Evolutionary conservation across 768 basidiomycete species (phyloP).

Genomic region (Tylopilus subfusipes): DNA sequence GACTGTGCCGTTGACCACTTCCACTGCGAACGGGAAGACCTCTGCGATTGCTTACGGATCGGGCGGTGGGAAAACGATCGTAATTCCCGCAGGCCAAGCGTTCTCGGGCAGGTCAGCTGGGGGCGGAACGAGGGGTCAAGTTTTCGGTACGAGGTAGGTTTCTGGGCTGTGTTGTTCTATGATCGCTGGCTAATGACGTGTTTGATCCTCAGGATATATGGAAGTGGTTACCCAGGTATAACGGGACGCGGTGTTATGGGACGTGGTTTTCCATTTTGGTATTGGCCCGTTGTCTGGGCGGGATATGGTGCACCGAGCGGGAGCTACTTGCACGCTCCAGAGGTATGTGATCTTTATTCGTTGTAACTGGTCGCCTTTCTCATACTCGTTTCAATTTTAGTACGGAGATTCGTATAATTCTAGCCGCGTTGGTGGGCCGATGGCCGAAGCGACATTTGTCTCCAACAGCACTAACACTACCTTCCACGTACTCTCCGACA

Average conservation of each 20-base stretch:
- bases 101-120: constrained; percentile 50
- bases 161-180: neutral
- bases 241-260: constrained; percentile 43
- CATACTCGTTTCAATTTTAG: constrained; percentile 29
- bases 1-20: constrained; percentile 19
- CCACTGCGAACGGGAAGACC: constrained; percentile 22
- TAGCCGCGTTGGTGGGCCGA: constrained; percentile 48
- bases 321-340: constrained; percentile 36
- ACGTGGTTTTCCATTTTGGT: constrained; percentile 59
- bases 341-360: constrained; percentile 32
- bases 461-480: constrained; percentile 39
- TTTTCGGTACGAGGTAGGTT: constrained; percentile 44
- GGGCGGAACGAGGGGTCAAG: constrained; percentile 46
- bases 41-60: constrained; percentile 32
- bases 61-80: constrained; percentile 29
- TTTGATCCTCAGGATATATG: constrained; percentile 43
- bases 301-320: constrained; percentile 25
- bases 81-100: constrained; percentile 42
- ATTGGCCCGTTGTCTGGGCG: constrained; percentile 61
- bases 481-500: constrained; percentile 49
- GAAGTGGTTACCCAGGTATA: constrained; percentile 60
- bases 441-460: constrained; percentile 37
- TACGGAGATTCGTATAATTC: constrained; percentile 45
- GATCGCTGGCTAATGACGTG: neutral
- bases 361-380: neutral